Base-by-base conservation (phyloP, 176 grass and related monocot genomes). In the Thinopyrum elongatum region DNA sequence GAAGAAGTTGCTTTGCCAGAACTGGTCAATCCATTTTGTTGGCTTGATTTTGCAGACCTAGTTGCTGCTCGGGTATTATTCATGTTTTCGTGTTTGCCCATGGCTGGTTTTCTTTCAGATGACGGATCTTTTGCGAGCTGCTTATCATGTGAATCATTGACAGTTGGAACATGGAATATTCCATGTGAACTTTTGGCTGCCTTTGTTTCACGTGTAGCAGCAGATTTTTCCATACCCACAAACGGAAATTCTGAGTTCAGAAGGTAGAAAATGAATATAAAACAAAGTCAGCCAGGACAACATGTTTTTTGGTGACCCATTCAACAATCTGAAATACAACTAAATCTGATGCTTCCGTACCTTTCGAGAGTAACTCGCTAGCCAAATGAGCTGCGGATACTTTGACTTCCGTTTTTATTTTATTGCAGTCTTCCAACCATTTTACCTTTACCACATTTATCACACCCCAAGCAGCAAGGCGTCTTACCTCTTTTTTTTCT, bases 351-450 rank as follows among this genome's bases (percentile, higher is more conserved):
- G 69, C 11, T 73, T 85, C 28, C 72, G 63, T 79, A 98, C 96
- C 96, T 95, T 94, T 95, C n/a, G 77, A 85, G 70, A 92, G 82
- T 64, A 98, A 33, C 27, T 95, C 93, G 83, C 81, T 92, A 44
- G 90, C 96, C 84, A 90, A 58, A 87, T 98, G 88, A 67, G n/a
- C 64, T 72, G 88, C 34, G 27, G 77, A 91, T 49, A 98, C 81
- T 79, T 80, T 78, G 51, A 95, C 66, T 94, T 95, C 96, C 65
- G 73, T 90, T 87, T 92, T 98, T 76, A 65, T 85, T 77, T 38
- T 91, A 88, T 84, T 77, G 79, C 96, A 95, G 21, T 98, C 96
- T 91, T 98, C 93, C 77, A 98, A 89, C 96, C 96, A 98, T 22
- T 64, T 65, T 55, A 83, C 53, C 70, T 88, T 95, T 81, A 98